Evolutionary conservation across 2,329 filamentous ascomycete species (phyloP), one percentile per base, ranked within the genome.

Genomic region (Akanthomyces dipterigenus): DNA sequence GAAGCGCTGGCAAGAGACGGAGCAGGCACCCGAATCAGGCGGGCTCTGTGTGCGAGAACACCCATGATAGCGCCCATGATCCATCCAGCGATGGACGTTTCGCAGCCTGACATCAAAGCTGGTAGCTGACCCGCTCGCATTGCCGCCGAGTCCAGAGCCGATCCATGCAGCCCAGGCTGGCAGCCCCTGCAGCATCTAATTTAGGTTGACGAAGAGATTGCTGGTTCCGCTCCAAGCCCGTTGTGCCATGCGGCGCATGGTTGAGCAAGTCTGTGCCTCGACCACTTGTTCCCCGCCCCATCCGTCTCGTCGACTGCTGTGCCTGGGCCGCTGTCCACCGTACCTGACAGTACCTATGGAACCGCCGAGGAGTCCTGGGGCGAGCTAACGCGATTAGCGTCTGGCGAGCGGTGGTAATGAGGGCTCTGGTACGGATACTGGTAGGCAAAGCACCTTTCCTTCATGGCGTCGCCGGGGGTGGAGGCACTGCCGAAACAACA

Each of bases 1-100:
- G 60, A 61, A 55, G 51, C 60, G 60, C 49, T 50, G 51, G 50
- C 28, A 55, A 56, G 51, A 42, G 60, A 53, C 60, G 60, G 60
- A 56, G 53, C 43, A 43, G 22, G 24, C 43, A 51, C 45, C 60
- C 43, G 24, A 61, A 51, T 53, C 48, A 45, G 56, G 5, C 34
- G 28, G 28, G 24, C 38, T 40, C 57, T 49, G 40, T 36, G 40
- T n/a, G n/a, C n/a, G n/a, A n/a, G n/a, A n/a, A n/a, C n/a, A n/a
- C n/a, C n/a, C n/a, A n/a, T n/a, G n/a, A n/a, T 9, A 38, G 34
- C 11, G 46, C 14, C n/a, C 45, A 49, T 49, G n/a, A 24, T 22
- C 24, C 45, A 57, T 24, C 55, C 43, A 49, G 45, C 46, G 50
- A 60, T 53, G 57, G 48, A 45, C 48, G 48, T 60, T 60, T 60